Evolutionary conservation across 495 filamentous ascomycete species (phyloP).

Genomic region (Xylaria bambusicola): DNA sequence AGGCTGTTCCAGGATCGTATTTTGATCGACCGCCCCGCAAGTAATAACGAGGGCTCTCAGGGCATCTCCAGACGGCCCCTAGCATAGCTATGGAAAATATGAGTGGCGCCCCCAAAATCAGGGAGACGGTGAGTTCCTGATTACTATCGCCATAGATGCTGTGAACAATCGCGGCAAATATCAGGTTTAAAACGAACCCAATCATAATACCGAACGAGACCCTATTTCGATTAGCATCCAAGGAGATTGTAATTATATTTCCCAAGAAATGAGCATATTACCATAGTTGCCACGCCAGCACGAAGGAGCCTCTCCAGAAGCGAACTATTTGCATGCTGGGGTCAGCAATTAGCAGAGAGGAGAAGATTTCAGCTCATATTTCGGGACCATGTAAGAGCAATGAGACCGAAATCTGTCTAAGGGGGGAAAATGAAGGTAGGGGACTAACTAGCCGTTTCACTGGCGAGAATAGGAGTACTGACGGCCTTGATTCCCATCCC

Average conservation of each 20-base stretch:
- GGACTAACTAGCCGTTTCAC: conserved; percentile 38
- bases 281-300: conserved; percentile 39
- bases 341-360: too few species aligned
- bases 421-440: too few species aligned
- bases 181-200: conserved; percentile 34
- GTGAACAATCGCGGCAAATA: too few species aligned
- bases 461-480: conserved; percentile 35
- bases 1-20: conserved; percentile 31
- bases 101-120: conserved; percentile 33
- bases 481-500: conserved; percentile 40
- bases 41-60: conserved; percentile 36
- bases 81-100: conserved; percentile 32
- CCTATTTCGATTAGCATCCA: conserved; percentile 19
- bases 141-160: conserved; percentile 11
- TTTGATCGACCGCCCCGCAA: conserved; percentile 28
- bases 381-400: too few species aligned
- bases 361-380: too few species aligned
- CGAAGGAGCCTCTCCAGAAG: conserved; percentile 35
- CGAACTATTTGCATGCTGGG: too few species aligned
- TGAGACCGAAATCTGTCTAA: too few species aligned
- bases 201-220: conserved; percentile 38
- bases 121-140: background rate
- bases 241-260: background rate
- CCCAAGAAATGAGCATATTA: conserved; percentile 8
- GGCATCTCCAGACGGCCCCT: conserved; percentile 31